Conservation (phyloP, 2,329 filamentous ascomycete species). For the Corniculantispora saksenae region DNA sequence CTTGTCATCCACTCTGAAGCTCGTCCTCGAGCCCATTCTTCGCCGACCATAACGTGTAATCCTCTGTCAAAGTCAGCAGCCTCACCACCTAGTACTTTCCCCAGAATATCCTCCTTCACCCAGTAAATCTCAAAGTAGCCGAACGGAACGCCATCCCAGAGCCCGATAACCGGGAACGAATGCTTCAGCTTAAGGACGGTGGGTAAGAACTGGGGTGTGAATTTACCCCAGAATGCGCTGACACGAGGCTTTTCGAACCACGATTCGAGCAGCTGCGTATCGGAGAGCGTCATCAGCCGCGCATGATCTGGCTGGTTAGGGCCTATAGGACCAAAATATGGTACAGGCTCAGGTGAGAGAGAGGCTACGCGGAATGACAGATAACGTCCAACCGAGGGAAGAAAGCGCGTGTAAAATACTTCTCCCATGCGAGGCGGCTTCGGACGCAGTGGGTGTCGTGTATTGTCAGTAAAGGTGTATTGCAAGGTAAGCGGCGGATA, state of each 20-base stretch:
- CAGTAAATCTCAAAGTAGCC: slow-evolving; percentile 98
- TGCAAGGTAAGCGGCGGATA: slow-evolving; percentile 82
- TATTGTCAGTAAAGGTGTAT: slow-evolving; percentile 74
- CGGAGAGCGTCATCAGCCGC: slow-evolving; percentile 49
- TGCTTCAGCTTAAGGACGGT: slow-evolving; percentile 66
- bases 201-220: slow-evolving; percentile 66
- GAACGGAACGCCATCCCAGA: slow-evolving; percentile 94
- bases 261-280: slow-evolving; percentile 66
- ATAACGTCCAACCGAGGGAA: slow-evolving; percentile 80
- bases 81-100: slow-evolving; percentile 64
- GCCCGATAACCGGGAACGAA: slow-evolving; percentile 86
- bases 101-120: slow-evolving; percentile 88
- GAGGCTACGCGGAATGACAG: slow-evolving; percentile 87
- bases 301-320: slow-evolving; percentile 40
- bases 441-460: slow-evolving; percentile 82
- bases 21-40: slow-evolving; percentile 85
- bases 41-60: slow-evolving; percentile 84
- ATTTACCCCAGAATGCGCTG: slow-evolving; percentile 77
- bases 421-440: slow-evolving; percentile 90
- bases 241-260: slow-evolving; percentile 92
- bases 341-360: slow-evolving; percentile 61
- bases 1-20: slow-evolving; percentile 82
- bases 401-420: slow-evolving; percentile 84
- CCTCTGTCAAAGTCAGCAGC: slow-evolving; percentile 84
- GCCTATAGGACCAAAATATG: slow-evolving; percentile 62